phyloP scores from a whole-genome alignment of 192 early-diverging fungal genomes.

The Rhizophagus clarus region DNA sequence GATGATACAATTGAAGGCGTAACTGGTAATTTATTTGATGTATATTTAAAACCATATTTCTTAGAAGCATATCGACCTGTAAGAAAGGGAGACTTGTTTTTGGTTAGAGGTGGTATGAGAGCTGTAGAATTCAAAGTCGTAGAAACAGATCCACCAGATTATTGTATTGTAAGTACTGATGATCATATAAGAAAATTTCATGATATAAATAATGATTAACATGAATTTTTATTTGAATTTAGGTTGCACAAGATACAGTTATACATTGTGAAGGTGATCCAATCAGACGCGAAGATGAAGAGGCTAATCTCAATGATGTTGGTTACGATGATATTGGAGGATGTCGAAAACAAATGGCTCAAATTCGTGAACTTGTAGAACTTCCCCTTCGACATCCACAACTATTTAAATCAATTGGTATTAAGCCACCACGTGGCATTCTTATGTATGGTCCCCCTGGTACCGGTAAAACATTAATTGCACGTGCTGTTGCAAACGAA shows the following conservation, averaged over 20 bases:
- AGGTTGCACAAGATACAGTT: slow-evolving; percentile 96
- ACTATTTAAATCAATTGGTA: slow-evolving; percentile 98
- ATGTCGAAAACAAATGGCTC: slow-evolving; percentile 97
- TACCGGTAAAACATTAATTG: slow-evolving; percentile 99
- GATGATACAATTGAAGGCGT: slow-evolving; percentile 98
- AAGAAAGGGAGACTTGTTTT: slow-evolving; percentile 90
- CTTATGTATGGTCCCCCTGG: slow-evolving; percentile 98
- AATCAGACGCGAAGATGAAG: slow-evolving; percentile 99
- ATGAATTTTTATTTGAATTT: slow-evolving; percentile 25
- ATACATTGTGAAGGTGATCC: slow-evolving; percentile 99
- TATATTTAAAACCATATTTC: slow-evolving; percentile 98
- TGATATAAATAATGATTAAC: background rate
- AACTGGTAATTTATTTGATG: slow-evolving; percentile 96
- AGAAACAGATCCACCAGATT: slow-evolving; percentile 91
- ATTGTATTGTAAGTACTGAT: slow-evolving; percentile 86
- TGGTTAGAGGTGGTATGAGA: slow-evolving; percentile 95
- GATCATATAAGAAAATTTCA: background rate
- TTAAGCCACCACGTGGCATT: slow-evolving; percentile 98
- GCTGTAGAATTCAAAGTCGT: slow-evolving; percentile 99
- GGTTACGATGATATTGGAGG: slow-evolving; percentile 99
- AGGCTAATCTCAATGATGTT: slow-evolving; percentile 87
- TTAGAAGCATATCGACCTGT: slow-evolving; percentile 97
- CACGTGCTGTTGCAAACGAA: slow-evolving; percentile 98
- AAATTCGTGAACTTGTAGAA: slow-evolving; percentile 98
- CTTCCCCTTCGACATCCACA: slow-evolving; percentile 97